Evolutionary conservation across 1,139 yeast genomes (phyloP).

Genomic region (Williopsis jadinii): DNA sequence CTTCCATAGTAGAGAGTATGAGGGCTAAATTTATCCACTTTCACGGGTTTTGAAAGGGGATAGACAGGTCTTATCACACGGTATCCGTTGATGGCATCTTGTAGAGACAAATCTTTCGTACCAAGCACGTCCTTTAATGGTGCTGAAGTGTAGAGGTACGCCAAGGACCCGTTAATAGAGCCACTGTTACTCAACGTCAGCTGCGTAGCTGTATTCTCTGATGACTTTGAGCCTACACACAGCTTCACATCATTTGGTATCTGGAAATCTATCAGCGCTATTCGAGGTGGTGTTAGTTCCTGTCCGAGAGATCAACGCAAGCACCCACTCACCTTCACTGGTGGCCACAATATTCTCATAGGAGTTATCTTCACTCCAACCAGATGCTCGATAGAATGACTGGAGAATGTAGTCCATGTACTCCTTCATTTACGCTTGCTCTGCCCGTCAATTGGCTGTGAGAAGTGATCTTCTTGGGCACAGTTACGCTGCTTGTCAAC

Average conservation of each 20-base stretch:
- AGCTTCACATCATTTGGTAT: conserved; percentile 66
- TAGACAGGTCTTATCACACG: conserved; percentile 45
- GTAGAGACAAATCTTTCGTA: conserved; percentile 51
- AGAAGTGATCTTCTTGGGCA: no score
- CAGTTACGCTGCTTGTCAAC: no score
- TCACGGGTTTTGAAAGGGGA: not conserved
- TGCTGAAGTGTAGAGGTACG: conserved; percentile 69
- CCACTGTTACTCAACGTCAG: conserved; percentile 65
- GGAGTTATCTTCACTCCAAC: conserved; percentile 74
- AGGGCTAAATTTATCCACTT: conserved; percentile 5
- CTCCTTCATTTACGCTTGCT: conserved; percentile 45
- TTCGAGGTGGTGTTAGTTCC: conserved; percentile 1
- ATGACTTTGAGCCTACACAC: conserved; percentile 65
- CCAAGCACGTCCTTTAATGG: conserved; percentile 47
- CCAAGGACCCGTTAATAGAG: conserved; percentile 71
- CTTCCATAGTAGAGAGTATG: conserved; percentile 62
- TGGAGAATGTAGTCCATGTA: conserved; percentile 81
- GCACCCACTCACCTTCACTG: conserved; percentile 37
- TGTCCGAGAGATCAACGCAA: not conserved
- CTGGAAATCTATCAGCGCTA: conserved; percentile 57
- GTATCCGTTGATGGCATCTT: conserved; percentile 76
- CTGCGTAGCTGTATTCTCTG: conserved; percentile 68
- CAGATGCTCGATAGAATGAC: conserved; percentile 60
- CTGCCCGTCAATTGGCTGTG: no score
- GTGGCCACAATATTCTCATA: conserved; percentile 70